phyloP scores from a whole-genome alignment of 495 filamentous ascomycete genomes.

The Paragyromitra xinjiangensis region DNA sequence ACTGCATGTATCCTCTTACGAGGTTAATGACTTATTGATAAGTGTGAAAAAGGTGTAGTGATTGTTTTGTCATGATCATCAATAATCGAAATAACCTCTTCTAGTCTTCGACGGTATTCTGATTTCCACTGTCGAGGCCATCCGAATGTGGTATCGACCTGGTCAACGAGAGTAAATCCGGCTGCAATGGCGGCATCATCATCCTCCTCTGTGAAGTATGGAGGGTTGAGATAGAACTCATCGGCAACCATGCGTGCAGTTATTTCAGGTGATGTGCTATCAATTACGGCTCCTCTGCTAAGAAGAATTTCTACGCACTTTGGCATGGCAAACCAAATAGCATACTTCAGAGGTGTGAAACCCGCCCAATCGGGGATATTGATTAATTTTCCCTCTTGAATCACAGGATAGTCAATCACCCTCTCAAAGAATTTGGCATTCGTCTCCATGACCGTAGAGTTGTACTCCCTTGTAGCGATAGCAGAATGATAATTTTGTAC shows the following conservation, averaged over 20 bases:
- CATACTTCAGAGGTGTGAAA: constrained; percentile 25
- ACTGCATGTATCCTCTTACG: neutral
- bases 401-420: neutral
- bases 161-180: neutral
- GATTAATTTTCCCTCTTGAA: constrained; percentile 1
- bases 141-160: neutral
- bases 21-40: neutral
- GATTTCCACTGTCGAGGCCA: neutral
- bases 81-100: neutral
- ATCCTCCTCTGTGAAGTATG: neutral
- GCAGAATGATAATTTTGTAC: neutral
- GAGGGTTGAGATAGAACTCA: neutral
- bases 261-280: neutral
- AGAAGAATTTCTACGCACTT: neutral
- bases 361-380: constrained; percentile 1
- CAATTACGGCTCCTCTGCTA: neutral
- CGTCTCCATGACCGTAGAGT: neutral
- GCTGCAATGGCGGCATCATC: neutral
- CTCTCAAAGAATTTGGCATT: neutral
- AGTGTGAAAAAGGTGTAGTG: neutral
- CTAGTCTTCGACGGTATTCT: neutral
- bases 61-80: neutral
- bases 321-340: constrained; percentile 19
- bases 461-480: neutral
- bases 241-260: neutral